A percentile compares a stretch with the other conserved stretches of the same genome.
These are phyloP conservation scores for Pouteria campechiana DNA, from an alignment of 179 eudicot genomes.

Conservation along the genomic window DNA sequence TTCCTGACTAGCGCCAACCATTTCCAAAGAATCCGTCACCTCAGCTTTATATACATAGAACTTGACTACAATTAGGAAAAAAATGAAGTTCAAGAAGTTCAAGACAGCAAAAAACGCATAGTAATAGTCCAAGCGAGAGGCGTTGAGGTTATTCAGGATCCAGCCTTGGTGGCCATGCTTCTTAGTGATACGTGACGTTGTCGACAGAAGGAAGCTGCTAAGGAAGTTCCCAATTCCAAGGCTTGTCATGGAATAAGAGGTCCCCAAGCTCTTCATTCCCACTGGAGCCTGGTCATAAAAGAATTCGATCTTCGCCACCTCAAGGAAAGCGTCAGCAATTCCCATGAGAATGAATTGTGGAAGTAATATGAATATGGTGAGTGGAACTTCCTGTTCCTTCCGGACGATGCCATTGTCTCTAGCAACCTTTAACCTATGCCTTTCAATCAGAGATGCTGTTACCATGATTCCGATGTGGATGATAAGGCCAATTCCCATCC, in stretches of 20 bases:
- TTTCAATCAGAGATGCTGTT: slow-evolving; percentile 15
- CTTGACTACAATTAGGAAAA: slow-evolving; percentile 22
- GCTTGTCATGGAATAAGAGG: slow-evolving; percentile 31
- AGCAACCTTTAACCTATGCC: slow-evolving; percentile 18
- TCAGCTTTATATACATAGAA: slow-evolving; percentile 33
- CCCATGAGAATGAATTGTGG: slow-evolving; percentile 44
- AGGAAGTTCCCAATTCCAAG: slow-evolving; percentile 32
- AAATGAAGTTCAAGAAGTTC: slow-evolving; percentile 23
- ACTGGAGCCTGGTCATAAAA: slow-evolving; percentile 47
- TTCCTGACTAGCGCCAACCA: slow-evolving; percentile 16
- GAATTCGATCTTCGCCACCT: slow-evolving; percentile 37
- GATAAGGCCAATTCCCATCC: slow-evolving; percentile 34
- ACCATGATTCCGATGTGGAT: slow-evolving; percentile 26
- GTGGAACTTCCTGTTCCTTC: slow-evolving; percentile 23
- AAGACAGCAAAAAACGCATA: slow-evolving; percentile 24
- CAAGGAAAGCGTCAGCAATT: slow-evolving; percentile 29
- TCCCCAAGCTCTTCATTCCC: slow-evolving; percentile 39
- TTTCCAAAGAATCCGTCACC: slow-evolving; percentile 15
- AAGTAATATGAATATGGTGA: slow-evolving; percentile 24
- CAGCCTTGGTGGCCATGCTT: slow-evolving; percentile 29
- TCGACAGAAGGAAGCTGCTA: slow-evolving; percentile 25
- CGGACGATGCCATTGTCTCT: slow-evolving; percentile 15
- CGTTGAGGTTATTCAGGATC: slow-evolving; percentile 41
- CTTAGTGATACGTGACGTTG: slow-evolving; percentile 23
- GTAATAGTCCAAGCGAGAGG: slow-evolving; percentile 41